Evolutionary conservation across 495 filamentous ascomycete genomes (phyloP).

Genomic region (Trichoderma parareesei): DNA sequence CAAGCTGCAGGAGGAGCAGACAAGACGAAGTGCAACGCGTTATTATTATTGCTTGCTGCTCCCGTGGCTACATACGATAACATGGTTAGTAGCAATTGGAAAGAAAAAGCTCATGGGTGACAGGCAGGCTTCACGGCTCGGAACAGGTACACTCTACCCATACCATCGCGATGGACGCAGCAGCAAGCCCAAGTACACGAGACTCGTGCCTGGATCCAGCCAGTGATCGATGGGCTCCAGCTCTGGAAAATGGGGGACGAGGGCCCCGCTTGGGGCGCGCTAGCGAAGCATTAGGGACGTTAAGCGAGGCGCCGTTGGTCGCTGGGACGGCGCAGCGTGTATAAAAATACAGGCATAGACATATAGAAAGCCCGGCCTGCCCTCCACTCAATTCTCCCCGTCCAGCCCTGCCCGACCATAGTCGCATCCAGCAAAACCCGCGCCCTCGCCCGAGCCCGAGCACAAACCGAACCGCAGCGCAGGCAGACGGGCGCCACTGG

Average conservation of each 20-base stretch:
- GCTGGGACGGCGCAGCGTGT: slow-evolving; percentile 17
- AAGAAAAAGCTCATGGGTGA: too few species aligned
- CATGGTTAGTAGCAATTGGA: too few species aligned
- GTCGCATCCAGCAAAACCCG: background rate
- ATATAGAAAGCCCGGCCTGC: slow-evolving; percentile 31
- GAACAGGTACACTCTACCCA: too few species aligned
- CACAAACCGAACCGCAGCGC: too few species aligned
- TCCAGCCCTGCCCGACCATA: slow-evolving; percentile 20
- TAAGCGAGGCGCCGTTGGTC: slow-evolving; percentile 10
- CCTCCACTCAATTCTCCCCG: slow-evolving; percentile 30
- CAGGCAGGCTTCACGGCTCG: too few species aligned
- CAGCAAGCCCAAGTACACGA: too few species aligned
- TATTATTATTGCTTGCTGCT: too few species aligned
- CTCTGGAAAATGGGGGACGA: background rate
- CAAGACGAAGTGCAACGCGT: too few species aligned
- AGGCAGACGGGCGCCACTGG: background rate
- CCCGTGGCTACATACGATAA: too few species aligned
- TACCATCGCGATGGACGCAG: too few species aligned
- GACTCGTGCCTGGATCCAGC: background rate
- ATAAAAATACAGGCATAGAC: slow-evolving; percentile 36
- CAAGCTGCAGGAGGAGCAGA: too few species aligned
- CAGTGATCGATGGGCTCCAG: background rate
- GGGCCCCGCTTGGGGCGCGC: background rate
- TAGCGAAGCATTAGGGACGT: slow-evolving; percentile 9
- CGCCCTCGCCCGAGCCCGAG: background rate